Base-by-base conservation (phyloP, 805 yeast genomes). In the Scheffersomyces spartinae region DNA sequence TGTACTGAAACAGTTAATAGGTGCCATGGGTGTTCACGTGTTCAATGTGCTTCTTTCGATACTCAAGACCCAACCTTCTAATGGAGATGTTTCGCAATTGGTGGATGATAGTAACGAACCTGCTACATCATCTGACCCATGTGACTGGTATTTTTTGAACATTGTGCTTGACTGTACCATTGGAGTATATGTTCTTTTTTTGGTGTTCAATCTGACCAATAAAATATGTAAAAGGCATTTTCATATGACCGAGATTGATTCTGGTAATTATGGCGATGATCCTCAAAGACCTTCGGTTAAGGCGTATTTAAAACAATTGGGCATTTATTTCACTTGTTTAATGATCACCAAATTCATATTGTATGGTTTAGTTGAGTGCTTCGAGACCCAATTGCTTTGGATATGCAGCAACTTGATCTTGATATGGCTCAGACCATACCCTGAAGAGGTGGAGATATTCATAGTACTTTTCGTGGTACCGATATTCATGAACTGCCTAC, bases 61-160 rank as follows among this genome's bases (percentile, higher is more conserved):
- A 5, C 30, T 83, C 13, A 67, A 71, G 30, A 61, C 60, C 3
- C 31, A 37, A 11, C 29, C 28, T 3, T n/a, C n/a, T n/a, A 25
- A 30, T 9, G 35, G 32, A 9, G 30, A 26, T 11, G 14, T 9
- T 16, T 10, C 17, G 26, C 37, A 39, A 7, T 20, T 14, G 9
- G 13, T 22, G 12, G 26, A 22, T 20, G 50, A 49, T 18, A 55
- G 45, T n/a, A 55, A 46, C 4, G 66, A 57, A 18, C 70, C 17
- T n/a, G 36, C 37, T 15, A 6, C 11, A 13, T 9, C 13, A 21
- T 14, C 66, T 25, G 76, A 75, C 33, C 94, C 95, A 6, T 91
- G 97, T 51, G 88, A 83, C 39, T 91, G 95, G 91, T 88, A 91
- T 55, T 88, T 88, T 44, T 58, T 91, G 28, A 88, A 82, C 42